A percentile compares a stretch with the other conserved stretches of the same genome.
Evolutionary conservation across 106 monocot species (phyloP).

Genomic region (Gastrodia elata): DNA sequence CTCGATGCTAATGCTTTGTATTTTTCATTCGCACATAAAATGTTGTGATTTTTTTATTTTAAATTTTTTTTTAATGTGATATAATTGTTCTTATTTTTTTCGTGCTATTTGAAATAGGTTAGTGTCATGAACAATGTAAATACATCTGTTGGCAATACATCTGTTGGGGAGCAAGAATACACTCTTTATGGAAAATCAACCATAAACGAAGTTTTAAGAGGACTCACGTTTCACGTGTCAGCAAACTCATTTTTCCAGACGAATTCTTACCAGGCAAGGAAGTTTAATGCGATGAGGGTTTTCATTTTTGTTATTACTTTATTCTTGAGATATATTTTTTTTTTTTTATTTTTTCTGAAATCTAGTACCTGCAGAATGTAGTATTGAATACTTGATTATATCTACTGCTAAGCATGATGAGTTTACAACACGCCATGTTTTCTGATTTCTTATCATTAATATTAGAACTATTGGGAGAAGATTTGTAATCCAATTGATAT

Average conservation of each 20-base stretch:
- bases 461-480: too few species aligned
- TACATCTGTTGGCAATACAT: constrained; percentile 81
- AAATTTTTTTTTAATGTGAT: background rate
- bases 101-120: constrained; percentile 35
- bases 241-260: constrained; percentile 99
- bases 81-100: background rate
- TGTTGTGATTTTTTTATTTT: background rate
- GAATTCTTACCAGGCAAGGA: constrained; percentile 64
- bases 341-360: background rate
- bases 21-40: background rate
- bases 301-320: background rate
- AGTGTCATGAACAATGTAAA: constrained; percentile 97
- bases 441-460: background rate
- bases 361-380: background rate
- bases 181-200: constrained; percentile 73
- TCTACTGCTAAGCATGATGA: constrained; percentile 7
- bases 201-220: constrained; percentile 81
- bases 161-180: constrained; percentile 84
- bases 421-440: background rate
- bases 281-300: background rate
- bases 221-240: constrained; percentile 84
- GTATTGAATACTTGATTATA: background rate
- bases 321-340: background rate
- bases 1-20: background rate
- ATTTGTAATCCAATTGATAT: too few species aligned